These are phyloP conservation scores for Phellopilus nigrolimitatus DNA, from an alignment of 1,284 basidiomycete genomes.

Conservation along the genomic window DNA sequence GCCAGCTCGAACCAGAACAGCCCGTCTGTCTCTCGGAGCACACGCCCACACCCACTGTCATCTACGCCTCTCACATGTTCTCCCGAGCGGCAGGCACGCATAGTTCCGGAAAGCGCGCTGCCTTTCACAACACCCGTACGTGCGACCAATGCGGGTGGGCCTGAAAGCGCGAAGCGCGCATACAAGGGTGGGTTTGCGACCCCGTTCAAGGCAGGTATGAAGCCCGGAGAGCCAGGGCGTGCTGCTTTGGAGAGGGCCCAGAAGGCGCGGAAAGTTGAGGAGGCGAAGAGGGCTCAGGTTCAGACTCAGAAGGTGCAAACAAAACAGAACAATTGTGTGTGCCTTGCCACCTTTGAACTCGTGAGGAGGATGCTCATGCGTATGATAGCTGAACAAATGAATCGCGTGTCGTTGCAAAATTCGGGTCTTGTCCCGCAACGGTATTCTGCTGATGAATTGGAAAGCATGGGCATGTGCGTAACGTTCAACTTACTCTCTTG, in stretches of 20 bases:
- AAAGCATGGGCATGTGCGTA: constrained; percentile 59
- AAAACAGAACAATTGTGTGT: neutral
- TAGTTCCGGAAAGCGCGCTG: neutral
- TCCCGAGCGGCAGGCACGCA: neutral
- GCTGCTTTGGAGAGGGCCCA: constrained; percentile 28
- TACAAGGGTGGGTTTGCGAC: constrained; percentile 48
- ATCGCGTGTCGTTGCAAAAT: constrained; percentile 34
- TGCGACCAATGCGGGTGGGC: constrained; percentile 33
- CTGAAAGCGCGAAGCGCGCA: constrained; percentile 27
- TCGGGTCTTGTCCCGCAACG: constrained; percentile 57
- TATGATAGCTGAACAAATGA: neutral
- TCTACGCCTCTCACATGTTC: constrained; percentile 8
- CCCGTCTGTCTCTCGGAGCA: neutral
- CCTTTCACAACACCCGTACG: constrained; percentile 29
- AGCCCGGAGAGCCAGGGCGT: constrained; percentile 48
- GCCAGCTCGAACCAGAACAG: constrained; percentile 10
- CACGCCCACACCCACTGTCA: constrained; percentile 4
- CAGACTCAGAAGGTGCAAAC: neutral
- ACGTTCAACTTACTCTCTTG: neutral
- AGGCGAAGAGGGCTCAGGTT: no score
- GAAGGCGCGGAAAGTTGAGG: constrained; percentile 9
- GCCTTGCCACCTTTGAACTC: neutral
- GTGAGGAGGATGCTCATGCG: neutral
- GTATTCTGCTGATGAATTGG: constrained; percentile 46
- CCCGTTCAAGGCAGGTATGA: constrained; percentile 62